phyloP scores from a whole-genome alignment of 805 yeast genomes.

The Torulaspora indica region DNA sequence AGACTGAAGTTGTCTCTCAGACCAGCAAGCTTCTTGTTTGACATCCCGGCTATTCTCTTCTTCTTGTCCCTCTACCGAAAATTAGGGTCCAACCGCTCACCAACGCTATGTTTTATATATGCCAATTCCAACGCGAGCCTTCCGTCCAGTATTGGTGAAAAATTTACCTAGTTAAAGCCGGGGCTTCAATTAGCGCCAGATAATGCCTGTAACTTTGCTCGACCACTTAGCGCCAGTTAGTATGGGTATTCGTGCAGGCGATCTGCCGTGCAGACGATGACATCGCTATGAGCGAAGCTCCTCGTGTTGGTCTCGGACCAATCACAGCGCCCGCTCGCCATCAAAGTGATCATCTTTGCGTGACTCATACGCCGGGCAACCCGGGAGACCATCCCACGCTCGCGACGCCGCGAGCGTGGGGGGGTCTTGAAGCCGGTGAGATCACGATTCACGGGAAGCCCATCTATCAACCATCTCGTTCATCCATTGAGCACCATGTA shows the following conservation, averaged over 20 bases:
- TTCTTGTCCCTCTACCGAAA: too few species aligned
- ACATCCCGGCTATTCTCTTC: constrained; percentile 6
- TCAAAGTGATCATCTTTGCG: not conserved
- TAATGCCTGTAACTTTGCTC: too few species aligned
- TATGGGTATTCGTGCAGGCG: too few species aligned
- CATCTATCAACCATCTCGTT: constrained; percentile 74
- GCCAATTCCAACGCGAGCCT: too few species aligned
- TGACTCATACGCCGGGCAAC: constrained; percentile 1
- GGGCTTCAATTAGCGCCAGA: too few species aligned
- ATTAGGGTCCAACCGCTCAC: too few species aligned
- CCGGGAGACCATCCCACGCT: not conserved
- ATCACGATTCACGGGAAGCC: constrained; percentile 26
- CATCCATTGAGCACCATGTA: constrained; percentile 41
- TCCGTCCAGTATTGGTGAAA: too few species aligned
- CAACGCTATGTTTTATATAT: too few species aligned
- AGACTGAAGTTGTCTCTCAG: constrained; percentile 35
- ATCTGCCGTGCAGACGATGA: not conserved
- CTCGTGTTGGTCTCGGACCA: not conserved
- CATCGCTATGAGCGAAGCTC: not conserved
- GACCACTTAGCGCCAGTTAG: too few species aligned
- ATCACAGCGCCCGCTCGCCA: not conserved
- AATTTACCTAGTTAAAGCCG: too few species aligned
- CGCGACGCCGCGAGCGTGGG: not conserved
- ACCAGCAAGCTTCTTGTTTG: constrained; percentile 27
- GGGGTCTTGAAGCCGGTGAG: not conserved